These are phyloP conservation scores for Fraxinus paxiana DNA, from an alignment of 305 asterid genomes.

Conservation along the genomic window DNA sequence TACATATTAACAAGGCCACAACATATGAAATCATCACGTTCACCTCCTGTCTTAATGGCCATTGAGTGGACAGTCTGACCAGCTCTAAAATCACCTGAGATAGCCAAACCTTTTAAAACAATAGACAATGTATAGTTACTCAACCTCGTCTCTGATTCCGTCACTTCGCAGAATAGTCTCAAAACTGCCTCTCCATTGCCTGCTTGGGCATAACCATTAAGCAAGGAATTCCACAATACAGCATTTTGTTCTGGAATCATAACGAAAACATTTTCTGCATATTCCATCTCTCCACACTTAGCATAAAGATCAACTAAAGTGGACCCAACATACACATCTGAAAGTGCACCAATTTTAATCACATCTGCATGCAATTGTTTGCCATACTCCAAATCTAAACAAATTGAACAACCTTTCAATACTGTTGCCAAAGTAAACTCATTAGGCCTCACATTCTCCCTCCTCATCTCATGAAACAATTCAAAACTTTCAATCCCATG, in stretches of 20 bases:
- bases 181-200: slow-evolving; percentile 64
- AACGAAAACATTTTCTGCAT: slow-evolving; percentile 1
- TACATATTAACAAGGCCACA: slow-evolving; percentile 78
- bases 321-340: too few relatives aligned
- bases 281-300: too few relatives aligned
- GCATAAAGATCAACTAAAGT: too few relatives aligned
- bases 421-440: slow-evolving; percentile 71
- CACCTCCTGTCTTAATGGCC: slow-evolving; percentile 49
- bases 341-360: too few relatives aligned
- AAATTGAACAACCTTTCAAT: slow-evolving; percentile 63
- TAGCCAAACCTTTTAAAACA: slow-evolving; percentile 68
- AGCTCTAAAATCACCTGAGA: slow-evolving; percentile 37
- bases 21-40: slow-evolving; percentile 59
- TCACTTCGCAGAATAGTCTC: slow-evolving; percentile 46
- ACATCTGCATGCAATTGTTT: slow-evolving; percentile 57
- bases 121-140: slow-evolving; percentile 61
- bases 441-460: slow-evolving; percentile 57
- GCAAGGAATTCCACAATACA: slow-evolving; percentile 71
- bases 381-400: slow-evolving; percentile 56
- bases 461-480: slow-evolving; percentile 61
- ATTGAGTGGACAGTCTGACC: slow-evolving; percentile 66
- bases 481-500: slow-evolving; percentile 42
- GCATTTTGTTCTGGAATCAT: slow-evolving; percentile 61
- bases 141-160: slow-evolving; percentile 57
- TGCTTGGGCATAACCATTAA: slow-evolving; percentile 70